These are phyloP conservation scores for Leccinum truebloodii DNA, from an alignment of 768 basidiomycete species.

Conservation along the genomic window DNA sequence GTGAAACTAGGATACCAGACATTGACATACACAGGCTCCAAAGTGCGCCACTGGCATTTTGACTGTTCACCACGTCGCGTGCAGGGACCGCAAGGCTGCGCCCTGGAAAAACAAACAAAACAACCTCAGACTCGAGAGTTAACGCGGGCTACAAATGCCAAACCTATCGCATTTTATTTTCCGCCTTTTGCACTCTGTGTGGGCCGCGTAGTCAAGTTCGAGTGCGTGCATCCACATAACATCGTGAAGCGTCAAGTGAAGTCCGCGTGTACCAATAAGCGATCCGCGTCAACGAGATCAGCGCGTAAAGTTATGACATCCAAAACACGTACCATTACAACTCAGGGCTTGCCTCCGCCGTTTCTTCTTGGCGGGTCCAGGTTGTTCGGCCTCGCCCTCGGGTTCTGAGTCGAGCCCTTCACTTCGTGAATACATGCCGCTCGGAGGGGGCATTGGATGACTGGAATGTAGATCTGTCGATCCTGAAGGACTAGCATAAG, in stretches of 20 bases:
- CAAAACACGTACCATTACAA: conserved; percentile 66
- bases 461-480: conserved; percentile 29
- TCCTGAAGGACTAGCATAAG: conserved; percentile 26
- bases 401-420: conserved; percentile 54
- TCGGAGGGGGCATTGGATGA: conserved; percentile 23
- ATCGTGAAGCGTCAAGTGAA: conserved; percentile 3
- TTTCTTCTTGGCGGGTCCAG: conserved; percentile 78
- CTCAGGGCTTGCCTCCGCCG: conserved; percentile 79
- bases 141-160: conserved; percentile 21
- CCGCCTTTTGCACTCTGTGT: conserved; percentile 76
- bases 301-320: conserved; percentile 18
- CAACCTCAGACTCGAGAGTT: conserved; percentile 18
- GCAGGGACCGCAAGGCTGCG: conserved; percentile 82
- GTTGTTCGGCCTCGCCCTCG: conserved; percentile 51
- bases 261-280: neutral
- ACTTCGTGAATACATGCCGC: conserved; percentile 31
- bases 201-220: conserved; percentile 11
- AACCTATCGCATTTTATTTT: conserved; percentile 90
- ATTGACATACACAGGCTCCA: conserved; percentile 72
- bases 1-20: neutral
- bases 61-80: conserved; percentile 75
- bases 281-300: conserved; percentile 20
- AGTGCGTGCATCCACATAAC: neutral
- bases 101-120: conserved; percentile 42
- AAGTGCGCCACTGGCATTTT: conserved; percentile 81